Percentiles rank a stretch among this genome's conserved stretches.
These are phyloP conservation scores for Amaranthus hypochondriacus DNA, from an alignment of 148 eudicot species.

Conservation along the genomic window DNA sequence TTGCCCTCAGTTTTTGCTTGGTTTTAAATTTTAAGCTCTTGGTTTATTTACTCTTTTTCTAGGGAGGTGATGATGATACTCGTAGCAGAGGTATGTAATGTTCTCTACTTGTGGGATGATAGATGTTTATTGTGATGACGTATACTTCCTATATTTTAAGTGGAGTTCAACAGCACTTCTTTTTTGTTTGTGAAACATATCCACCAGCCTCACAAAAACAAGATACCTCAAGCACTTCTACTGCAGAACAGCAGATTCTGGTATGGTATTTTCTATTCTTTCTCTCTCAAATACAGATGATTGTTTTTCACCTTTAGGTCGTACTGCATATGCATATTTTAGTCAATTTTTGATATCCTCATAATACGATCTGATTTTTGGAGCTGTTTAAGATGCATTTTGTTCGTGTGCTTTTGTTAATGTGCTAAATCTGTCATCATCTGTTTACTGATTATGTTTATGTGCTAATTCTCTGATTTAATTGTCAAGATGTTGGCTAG, in stretches of 20 bases:
- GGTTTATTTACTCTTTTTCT: constrained; percentile 2
- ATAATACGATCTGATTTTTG: background rate
- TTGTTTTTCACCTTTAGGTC: background rate
- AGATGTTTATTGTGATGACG: background rate
- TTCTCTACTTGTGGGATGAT: constrained; percentile 2
- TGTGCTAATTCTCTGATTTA: constrained; percentile 5
- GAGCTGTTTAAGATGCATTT: background rate
- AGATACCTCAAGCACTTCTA: constrained; percentile 57
- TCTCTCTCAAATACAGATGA: background rate
- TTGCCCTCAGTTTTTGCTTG: constrained; percentile 9
- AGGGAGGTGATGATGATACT: constrained; percentile 26
- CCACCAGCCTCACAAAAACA: constrained; percentile 46
- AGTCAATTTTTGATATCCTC: background rate
- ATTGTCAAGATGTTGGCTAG: constrained; percentile 77
- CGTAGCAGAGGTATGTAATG: constrained; percentile 21
- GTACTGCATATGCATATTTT: background rate
- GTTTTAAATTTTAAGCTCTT: background rate
- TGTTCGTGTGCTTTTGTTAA: background rate
- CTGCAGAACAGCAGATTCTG: constrained; percentile 92
- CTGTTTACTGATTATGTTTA: background rate
- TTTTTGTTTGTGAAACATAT: constrained; percentile 20
- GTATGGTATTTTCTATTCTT: constrained; percentile 36
- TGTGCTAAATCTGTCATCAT: background rate
- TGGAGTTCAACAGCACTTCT: background rate
- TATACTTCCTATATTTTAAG: background rate